Conservation (phyloP, 257 asterid genomes). For the Prunella vulgaris region DNA sequence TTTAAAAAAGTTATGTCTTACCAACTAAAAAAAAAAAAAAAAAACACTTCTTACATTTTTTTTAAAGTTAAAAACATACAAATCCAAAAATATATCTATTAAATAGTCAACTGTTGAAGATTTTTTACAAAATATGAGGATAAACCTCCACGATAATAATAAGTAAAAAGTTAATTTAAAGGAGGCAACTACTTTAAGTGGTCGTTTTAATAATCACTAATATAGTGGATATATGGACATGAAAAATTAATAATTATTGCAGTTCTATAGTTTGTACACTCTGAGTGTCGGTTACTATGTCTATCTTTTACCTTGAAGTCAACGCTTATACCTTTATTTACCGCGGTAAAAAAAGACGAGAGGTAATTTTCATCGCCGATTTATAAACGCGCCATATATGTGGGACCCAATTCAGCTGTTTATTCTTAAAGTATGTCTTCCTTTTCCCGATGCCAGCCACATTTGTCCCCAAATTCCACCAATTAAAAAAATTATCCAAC, state of each 20-base stretch:
- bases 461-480: constrained; percentile 23
- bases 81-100: no score
- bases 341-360: neutral
- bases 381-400: constrained; percentile 28
- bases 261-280: neutral
- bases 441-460: constrained; percentile 35
- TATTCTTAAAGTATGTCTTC: constrained; percentile 14
- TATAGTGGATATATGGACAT: no score
- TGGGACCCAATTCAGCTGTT: constrained; percentile 44
- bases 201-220: no score
- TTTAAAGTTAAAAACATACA: no score
- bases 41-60: no score
- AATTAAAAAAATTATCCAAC: constrained; percentile 1
- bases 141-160: no score
- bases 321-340: constrained; percentile 22
- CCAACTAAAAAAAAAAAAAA: no score
- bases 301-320: constrained; percentile 13
- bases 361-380: constrained; percentile 11
- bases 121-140: no score
- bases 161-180: no score
- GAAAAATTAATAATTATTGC: no score
- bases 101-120: no score
- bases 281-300: constrained; percentile 3
- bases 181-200: neutral
- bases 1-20: no score